Conservation (phyloP, 805 yeast species). For the Candida maltosa region DNA sequence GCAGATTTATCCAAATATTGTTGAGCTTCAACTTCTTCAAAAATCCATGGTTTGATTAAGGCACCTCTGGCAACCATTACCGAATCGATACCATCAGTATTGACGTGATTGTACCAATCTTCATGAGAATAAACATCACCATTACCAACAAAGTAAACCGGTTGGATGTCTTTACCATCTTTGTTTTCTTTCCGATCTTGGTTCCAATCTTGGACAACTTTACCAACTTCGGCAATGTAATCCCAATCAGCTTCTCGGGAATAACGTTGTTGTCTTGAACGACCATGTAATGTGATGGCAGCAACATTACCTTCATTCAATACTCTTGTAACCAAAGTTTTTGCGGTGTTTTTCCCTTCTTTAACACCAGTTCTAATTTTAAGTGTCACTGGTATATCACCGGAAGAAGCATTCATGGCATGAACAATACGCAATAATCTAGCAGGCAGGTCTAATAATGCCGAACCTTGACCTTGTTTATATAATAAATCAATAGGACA, state of each 20-base stretch:
- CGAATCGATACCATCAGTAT: slow-evolving; percentile 73
- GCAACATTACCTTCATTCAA: slow-evolving; percentile 79
- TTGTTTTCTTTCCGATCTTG: slow-evolving; percentile 58
- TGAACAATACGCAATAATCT: slow-evolving; percentile 72
- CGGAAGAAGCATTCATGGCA: slow-evolving; percentile 85
- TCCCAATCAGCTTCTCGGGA: slow-evolving; percentile 92
- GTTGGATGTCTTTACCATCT: slow-evolving; percentile 51
- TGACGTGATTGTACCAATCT: slow-evolving; percentile 79
- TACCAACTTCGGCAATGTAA: slow-evolving; percentile 73
- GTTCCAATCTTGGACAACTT: slow-evolving; percentile 57
- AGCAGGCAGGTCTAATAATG: slow-evolving; percentile 85
- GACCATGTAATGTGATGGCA: slow-evolving; percentile 91
- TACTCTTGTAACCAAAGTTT: slow-evolving; percentile 64
- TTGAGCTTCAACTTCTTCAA: slow-evolving; percentile 87
- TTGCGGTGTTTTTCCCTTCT: slow-evolving; percentile 88
- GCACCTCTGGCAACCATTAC: slow-evolving; percentile 99
- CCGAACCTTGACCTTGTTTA: slow-evolving; percentile 94
- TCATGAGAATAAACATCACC: slow-evolving; percentile 87
- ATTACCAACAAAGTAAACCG: slow-evolving; percentile 86
- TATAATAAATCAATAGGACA: slow-evolving; percentile 96
- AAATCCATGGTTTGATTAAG: slow-evolving; percentile 96
- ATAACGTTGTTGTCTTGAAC: slow-evolving; percentile 94
- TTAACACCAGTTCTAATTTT: slow-evolving; percentile 90
- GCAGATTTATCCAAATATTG: slow-evolving; percentile 90
- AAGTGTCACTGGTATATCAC: slow-evolving; percentile 88